Evolutionary conservation across 2,329 filamentous ascomycete species (phyloP).

Genomic region (Alternaria atra): DNA sequence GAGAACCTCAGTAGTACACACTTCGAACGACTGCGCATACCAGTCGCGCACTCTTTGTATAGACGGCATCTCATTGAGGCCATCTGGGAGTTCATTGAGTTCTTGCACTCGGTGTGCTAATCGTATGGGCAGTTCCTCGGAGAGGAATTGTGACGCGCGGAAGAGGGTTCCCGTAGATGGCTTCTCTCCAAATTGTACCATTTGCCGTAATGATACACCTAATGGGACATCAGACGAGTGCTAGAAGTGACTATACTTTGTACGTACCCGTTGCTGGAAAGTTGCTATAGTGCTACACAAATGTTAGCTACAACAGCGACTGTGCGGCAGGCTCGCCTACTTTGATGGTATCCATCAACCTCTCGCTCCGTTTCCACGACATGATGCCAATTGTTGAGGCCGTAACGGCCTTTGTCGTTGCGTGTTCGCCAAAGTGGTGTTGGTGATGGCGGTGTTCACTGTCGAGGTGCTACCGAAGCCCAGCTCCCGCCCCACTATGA

Average conservation of each 20-base stretch:
- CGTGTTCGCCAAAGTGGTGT: slow-evolving; percentile 44
- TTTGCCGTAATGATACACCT: slow-evolving; percentile 83
- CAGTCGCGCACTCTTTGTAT: slow-evolving; percentile 95
- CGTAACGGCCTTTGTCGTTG: slow-evolving; percentile 42
- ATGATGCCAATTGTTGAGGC: slow-evolving; percentile 64
- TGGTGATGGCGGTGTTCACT: slow-evolving; percentile 17
- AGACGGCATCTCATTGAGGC: slow-evolving; percentile 96
- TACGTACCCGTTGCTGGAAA: slow-evolving; percentile 97
- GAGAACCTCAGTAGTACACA: slow-evolving; percentile 56
- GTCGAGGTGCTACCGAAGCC: slow-evolving; percentile 22
- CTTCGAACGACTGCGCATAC: slow-evolving; percentile 99
- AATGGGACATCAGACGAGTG: slow-evolving; percentile 26
- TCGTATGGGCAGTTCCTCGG: slow-evolving; percentile 96
- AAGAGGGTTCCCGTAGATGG: slow-evolving; percentile 93
- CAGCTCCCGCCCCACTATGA: slow-evolving; percentile 43
- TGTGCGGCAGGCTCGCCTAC: slow-evolving; percentile 29
- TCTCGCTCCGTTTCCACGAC: slow-evolving; percentile 92
- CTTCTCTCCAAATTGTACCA: slow-evolving; percentile 98
- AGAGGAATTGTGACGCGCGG: slow-evolving; percentile 96
- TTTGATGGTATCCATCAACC: slow-evolving; percentile 95
- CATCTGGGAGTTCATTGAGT: slow-evolving; percentile 89
- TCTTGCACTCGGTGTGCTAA: slow-evolving; percentile 96
- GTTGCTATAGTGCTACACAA: slow-evolving; percentile 78
- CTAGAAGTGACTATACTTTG: slow-evolving; percentile 66
- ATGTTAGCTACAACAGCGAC: slow-evolving; percentile 33